Conservation (phyloP, 768 basidiomycete species). For the Hygrophorus russula region DNA sequence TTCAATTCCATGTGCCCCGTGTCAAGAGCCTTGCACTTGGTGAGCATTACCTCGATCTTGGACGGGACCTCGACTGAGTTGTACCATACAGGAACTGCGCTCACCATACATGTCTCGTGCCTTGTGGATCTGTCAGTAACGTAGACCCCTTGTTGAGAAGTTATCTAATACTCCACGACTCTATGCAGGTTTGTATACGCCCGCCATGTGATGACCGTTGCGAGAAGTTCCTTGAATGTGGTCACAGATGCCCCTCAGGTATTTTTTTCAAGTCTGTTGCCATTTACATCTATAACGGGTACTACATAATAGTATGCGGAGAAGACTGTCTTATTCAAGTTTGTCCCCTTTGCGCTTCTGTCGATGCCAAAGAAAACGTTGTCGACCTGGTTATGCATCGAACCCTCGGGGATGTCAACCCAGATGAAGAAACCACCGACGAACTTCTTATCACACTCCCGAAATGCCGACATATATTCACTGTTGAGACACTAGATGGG, state of each 20-base stretch:
- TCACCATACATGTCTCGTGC: constrained; percentile 45
- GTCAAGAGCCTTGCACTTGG: constrained; percentile 54
- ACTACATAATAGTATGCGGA: constrained; percentile 43
- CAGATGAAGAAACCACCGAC: constrained; percentile 26
- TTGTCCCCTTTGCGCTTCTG: constrained; percentile 40
- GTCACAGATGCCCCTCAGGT: constrained; percentile 63
- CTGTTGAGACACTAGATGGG: constrained; percentile 62
- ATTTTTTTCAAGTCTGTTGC: constrained; percentile 7
- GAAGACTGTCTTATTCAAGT: constrained; percentile 47
- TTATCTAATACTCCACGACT: constrained; percentile 1
- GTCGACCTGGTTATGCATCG: constrained; percentile 52
- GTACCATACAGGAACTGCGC: constrained; percentile 31
- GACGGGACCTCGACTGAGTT: not conserved
- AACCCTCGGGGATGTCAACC: constrained; percentile 36
- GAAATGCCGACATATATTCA: constrained; percentile 53
- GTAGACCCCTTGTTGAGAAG: not conserved
- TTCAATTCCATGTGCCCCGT: constrained; percentile 46
- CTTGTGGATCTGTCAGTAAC: constrained; percentile 55
- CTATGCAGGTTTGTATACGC: constrained; percentile 44
- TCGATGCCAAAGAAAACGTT: constrained; percentile 24
- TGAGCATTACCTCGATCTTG: constrained; percentile 4
- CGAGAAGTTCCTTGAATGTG: constrained; percentile 35
- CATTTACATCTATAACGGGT: not conserved
- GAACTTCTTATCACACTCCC: constrained; percentile 51
- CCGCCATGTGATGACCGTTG: constrained; percentile 55